These are phyloP conservation scores for Capsicum chinense DNA, from an alignment of 257 asterid species.

Conservation along the genomic window DNA sequence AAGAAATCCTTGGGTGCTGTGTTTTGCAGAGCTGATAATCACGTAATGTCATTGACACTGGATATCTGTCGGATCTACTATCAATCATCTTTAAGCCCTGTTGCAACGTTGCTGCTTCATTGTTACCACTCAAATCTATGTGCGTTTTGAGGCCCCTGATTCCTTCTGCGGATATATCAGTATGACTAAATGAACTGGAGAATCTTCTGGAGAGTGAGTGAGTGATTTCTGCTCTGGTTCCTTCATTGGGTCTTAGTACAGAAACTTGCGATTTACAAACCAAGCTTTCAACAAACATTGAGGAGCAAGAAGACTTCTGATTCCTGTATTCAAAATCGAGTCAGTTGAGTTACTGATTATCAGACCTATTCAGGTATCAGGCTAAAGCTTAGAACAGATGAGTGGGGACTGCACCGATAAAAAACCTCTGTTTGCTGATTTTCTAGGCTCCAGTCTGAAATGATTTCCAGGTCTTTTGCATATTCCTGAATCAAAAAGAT, in stretches of 20 bases:
- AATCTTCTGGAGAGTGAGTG: slow-evolving; percentile 55
- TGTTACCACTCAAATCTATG: slow-evolving; percentile 31
- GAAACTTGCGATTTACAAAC: slow-evolving; percentile 41
- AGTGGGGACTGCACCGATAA: slow-evolving; percentile 41
- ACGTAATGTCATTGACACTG: slow-evolving; percentile 31
- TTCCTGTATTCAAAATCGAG: slow-evolving; percentile 41
- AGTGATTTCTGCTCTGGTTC: slow-evolving; percentile 31
- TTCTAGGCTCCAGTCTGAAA: slow-evolving; percentile 39
- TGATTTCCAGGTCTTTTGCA: slow-evolving; percentile 37
- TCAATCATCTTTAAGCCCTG: slow-evolving; percentile 41
- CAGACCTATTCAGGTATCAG: slow-evolving; percentile 21
- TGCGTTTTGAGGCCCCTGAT: slow-evolving; percentile 32
- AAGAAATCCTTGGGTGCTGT: slow-evolving; percentile 33
- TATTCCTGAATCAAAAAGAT: slow-evolving; percentile 47
- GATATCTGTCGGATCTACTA: slow-evolving; percentile 23
- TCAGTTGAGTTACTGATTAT: slow-evolving; percentile 19
- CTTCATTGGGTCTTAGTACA: slow-evolving; percentile 31
- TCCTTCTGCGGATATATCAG: slow-evolving; percentile 40
- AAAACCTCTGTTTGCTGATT: slow-evolving; percentile 40
- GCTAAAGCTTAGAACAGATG: slow-evolving; percentile 31
- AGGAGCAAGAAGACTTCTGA: slow-evolving; percentile 32
- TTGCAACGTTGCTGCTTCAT: slow-evolving; percentile 32
- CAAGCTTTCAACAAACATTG: slow-evolving; percentile 36
- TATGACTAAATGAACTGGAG: slow-evolving; percentile 47
- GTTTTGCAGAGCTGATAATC: slow-evolving; percentile 37